Conservation (phyloP, 768 basidiomycete species). For the Hydnum rufescens region DNA sequence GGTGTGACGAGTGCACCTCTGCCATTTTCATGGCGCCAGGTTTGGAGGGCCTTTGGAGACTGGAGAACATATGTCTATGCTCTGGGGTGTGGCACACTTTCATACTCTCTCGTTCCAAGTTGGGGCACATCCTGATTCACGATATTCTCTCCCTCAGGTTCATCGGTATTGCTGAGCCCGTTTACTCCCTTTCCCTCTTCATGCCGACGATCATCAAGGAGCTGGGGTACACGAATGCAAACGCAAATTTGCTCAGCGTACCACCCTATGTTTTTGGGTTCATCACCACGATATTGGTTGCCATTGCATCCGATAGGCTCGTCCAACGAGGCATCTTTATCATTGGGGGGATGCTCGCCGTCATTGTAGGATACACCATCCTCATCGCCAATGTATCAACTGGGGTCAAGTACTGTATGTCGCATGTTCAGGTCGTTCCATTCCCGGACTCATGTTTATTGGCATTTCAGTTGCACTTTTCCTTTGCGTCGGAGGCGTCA, state of each 20-base stretch:
- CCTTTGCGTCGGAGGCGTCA: too few species aligned
- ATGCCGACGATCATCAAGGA: too few species aligned
- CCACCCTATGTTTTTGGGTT: conserved; percentile 24
- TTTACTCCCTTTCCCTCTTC: too few species aligned
- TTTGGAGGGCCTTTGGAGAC: too few species aligned
- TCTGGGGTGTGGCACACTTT: conserved; percentile 14
- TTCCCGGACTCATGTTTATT: conserved; percentile 12
- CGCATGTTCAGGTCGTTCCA: conserved; percentile 7
- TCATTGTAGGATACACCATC: too few species aligned
- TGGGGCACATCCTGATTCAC: conserved; percentile 4
- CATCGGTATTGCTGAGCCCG: conserved; percentile 22
- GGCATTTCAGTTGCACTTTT: too few species aligned
- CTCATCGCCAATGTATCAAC: too few species aligned
- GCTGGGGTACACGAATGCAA: conserved; percentile 17
- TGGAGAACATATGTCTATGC: too few species aligned
- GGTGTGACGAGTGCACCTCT: conserved; percentile 18
- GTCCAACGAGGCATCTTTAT: conserved; percentile 19
- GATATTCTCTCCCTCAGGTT: conserved; percentile 8
- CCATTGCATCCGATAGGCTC: conserved; percentile 18
- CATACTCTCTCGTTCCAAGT: neutral
- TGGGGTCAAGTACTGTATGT: too few species aligned
- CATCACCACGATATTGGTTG: conserved; percentile 21
- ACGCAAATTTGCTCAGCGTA: conserved; percentile 9
- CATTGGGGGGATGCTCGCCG: too few species aligned
- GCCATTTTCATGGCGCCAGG: too few species aligned